Percentiles rank a stretch among this genome's conserved stretches.
These are phyloP conservation scores for Didymella exigua DNA, from an alignment of 2,329 filamentous ascomycete species.

Conservation along the genomic window DNA sequence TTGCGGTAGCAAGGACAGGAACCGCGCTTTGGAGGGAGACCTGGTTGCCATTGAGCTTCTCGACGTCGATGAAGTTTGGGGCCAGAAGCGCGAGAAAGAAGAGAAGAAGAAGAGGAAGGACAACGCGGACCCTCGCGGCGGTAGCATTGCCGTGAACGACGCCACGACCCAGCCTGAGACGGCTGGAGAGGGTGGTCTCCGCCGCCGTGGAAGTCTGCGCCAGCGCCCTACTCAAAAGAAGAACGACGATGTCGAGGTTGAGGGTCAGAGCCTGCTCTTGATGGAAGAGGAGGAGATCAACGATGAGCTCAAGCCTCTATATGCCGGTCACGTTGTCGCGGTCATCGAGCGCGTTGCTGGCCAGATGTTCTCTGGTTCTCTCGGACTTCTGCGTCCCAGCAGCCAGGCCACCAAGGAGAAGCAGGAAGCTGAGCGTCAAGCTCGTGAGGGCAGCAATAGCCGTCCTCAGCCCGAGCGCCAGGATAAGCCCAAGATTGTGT, in stretches of 20 bases:
- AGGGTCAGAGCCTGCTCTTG: slow-evolving; percentile 93
- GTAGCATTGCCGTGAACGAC: slow-evolving; percentile 73
- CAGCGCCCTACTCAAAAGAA: slow-evolving; percentile 99
- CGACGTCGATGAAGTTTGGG: slow-evolving; percentile 98
- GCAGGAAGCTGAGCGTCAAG: slow-evolving; percentile 93
- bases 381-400: slow-evolving; percentile 91
- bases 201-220: slow-evolving; percentile 90
- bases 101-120: slow-evolving; percentile 99
- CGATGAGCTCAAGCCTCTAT: slow-evolving; percentile 96
- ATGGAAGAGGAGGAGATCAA: slow-evolving; percentile 99
- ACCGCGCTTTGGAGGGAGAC: slow-evolving; percentile 94
- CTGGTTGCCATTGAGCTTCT: slow-evolving; percentile 94
- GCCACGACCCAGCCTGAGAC: slow-evolving; percentile 60
- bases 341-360: slow-evolving; percentile 96
- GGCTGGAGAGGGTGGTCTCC: slow-evolving; percentile 81
- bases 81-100: slow-evolving; percentile 98
- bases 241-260: slow-evolving; percentile 98
- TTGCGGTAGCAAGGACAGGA: slow-evolving; percentile 97
- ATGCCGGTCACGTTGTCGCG: slow-evolving; percentile 94
- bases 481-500: slow-evolving; percentile 99
- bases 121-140: slow-evolving; percentile 87
- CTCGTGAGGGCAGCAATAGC: slow-evolving; percentile 79
- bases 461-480: slow-evolving; percentile 81
- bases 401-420: slow-evolving; percentile 99
- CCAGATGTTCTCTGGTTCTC: slow-evolving; percentile 98